A percentile compares a stretch with the other conserved stretches of the same genome.
Evolutionary conservation across 768 basidiomycete genomes (phyloP).

Genomic region (Chiua virens): DNA sequence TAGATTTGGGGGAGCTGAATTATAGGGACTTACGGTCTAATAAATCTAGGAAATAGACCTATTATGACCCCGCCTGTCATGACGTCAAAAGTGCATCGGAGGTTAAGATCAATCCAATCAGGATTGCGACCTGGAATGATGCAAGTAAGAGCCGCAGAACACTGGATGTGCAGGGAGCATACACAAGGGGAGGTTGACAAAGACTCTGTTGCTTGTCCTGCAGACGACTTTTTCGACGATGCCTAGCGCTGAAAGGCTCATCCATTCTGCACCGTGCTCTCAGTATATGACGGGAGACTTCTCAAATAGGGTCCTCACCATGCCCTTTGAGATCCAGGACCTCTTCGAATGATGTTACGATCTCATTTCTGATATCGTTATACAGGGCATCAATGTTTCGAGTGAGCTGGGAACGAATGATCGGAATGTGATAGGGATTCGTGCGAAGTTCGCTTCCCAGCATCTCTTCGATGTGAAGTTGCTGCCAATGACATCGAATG

Average conservation of each 20-base stretch:
- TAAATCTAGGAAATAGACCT: slow-evolving; percentile 30
- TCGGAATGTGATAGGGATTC: slow-evolving; percentile 26
- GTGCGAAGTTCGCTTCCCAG: slow-evolving; percentile 32
- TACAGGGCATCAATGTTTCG: slow-evolving; percentile 41
- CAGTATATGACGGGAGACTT: not conserved
- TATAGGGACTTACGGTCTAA: slow-evolving; percentile 28
- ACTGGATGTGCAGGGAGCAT: slow-evolving; percentile 6
- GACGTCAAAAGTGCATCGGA: slow-evolving; percentile 30
- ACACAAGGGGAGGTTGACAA: slow-evolving; percentile 52
- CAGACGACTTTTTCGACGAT: slow-evolving; percentile 36
- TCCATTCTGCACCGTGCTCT: slow-evolving; percentile 38
- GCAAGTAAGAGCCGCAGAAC: not conserved
- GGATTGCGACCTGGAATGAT: slow-evolving; percentile 2
- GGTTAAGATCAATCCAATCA: slow-evolving; percentile 17
- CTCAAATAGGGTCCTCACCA: slow-evolving; percentile 3
- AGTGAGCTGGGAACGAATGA: slow-evolving; percentile 32
- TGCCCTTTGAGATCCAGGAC: slow-evolving; percentile 26
- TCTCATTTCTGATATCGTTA: slow-evolving; percentile 45
- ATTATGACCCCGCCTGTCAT: slow-evolving; percentile 17
- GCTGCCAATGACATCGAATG: slow-evolving; percentile 23
- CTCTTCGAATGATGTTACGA: slow-evolving; percentile 39
- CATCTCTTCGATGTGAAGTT: slow-evolving; percentile 37
- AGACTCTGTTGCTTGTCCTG: slow-evolving; percentile 43
- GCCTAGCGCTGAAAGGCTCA: slow-evolving; percentile 24
- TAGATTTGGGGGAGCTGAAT: too few species aligned